These are phyloP conservation scores for Cryphonectria nitschkei DNA, from an alignment of 2,329 filamentous ascomycete species.

Conservation along the genomic window DNA sequence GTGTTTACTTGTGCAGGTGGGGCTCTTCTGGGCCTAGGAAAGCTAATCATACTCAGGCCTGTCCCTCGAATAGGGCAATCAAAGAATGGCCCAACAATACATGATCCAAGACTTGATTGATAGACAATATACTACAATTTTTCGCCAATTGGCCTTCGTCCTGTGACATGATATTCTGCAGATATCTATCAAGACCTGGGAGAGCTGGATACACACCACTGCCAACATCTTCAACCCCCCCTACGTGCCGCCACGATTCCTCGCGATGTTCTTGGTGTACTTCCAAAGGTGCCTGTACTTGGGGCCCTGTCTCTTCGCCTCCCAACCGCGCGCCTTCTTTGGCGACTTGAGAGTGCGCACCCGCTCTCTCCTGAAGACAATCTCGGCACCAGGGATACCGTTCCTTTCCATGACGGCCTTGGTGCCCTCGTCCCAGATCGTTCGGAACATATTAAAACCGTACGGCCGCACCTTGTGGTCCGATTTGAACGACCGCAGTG, in stretches of 20 bases:
- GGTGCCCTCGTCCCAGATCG: slow-evolving; percentile 86
- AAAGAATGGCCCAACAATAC: not conserved
- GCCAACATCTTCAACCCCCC: not conserved
- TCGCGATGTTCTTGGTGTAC: slow-evolving; percentile 62
- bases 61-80: not conserved
- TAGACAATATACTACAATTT: not conserved
- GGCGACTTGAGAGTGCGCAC: slow-evolving; percentile 69
- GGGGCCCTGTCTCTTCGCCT: slow-evolving; percentile 65
- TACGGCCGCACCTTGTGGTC: slow-evolving; percentile 72
- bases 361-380: slow-evolving; percentile 84
- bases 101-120: not conserved
- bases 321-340: slow-evolving; percentile 66
- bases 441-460: slow-evolving; percentile 86
- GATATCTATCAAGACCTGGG: not conserved
- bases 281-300: slow-evolving; percentile 69
- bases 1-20: not conserved
- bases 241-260: slow-evolving; percentile 26
- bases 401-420: slow-evolving; percentile 84
- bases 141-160: not conserved
- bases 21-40: not conserved
- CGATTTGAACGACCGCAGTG: slow-evolving; percentile 73
- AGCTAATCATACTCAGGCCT: not conserved
- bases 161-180: not conserved
- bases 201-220: not conserved
- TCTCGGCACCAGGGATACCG: slow-evolving; percentile 72